A percentile compares a stretch with the other conserved stretches of the same genome.
Conservation (phyloP, 805 yeast genomes). For the Starmera dryadoides region DNA sequence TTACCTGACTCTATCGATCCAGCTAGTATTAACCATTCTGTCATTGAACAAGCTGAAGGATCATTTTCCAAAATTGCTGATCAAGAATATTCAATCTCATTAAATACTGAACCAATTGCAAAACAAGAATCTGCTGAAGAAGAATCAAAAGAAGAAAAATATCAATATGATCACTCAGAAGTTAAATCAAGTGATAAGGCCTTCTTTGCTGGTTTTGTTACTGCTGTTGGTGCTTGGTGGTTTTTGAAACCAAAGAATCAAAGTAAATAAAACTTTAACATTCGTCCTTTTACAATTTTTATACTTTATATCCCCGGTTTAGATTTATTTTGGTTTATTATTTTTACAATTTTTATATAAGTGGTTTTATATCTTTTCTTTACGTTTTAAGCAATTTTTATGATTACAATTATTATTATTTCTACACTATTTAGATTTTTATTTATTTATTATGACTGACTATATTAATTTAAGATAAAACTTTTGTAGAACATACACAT, state of each 20-base stretch:
- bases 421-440: too few species aligned
- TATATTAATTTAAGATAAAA: too few species aligned
- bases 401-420: too few species aligned
- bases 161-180: slow-evolving; percentile 8
- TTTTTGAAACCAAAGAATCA: slow-evolving; percentile 10
- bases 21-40: slow-evolving; percentile 8
- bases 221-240: slow-evolving; percentile 24
- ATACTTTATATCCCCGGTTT: too few species aligned
- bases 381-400: too few species aligned
- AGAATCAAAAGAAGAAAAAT: slow-evolving; percentile 11
- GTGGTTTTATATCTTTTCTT: too few species aligned
- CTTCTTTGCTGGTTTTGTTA: slow-evolving; percentile 17
- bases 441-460: too few species aligned
- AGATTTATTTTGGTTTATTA: too few species aligned
- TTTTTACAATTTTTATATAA: too few species aligned
- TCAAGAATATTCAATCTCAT: slow-evolving; percentile 1
- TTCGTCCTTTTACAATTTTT: neutral
- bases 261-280: neutral
- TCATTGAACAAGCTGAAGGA: slow-evolving; percentile 19
- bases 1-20: slow-evolving; percentile 2
- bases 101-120: too few species aligned
- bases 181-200: slow-evolving; percentile 19
- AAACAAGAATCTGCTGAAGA: slow-evolving; percentile 5
- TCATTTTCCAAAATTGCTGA: slow-evolving; percentile 17
- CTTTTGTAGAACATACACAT: too few species aligned